Evolutionary conservation across 352 stramenopile species (phyloP), one percentile per base, ranked within the genome.

Genomic region (Pythium monospermum): DNA sequence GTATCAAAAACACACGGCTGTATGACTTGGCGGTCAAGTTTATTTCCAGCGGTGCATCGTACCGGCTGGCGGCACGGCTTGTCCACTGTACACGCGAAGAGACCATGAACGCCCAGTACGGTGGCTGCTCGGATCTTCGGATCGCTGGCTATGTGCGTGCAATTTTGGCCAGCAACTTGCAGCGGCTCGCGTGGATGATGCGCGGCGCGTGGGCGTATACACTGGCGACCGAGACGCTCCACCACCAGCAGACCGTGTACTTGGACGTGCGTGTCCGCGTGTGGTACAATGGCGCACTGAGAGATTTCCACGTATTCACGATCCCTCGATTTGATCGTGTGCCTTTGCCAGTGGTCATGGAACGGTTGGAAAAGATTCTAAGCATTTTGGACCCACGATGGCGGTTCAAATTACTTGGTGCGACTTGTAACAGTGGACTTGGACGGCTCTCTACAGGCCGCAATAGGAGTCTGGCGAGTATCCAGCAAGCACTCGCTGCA

Each of bases 21-120:
- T 86, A 76, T 32, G 75, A 86, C 31, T 42, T 86, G 8, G 75
- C 70, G 4, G 69, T 86, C 50, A 83, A 83, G 57, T 84, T 83
- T 49, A 67, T 86, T 6, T 65, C 72, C 4, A 78, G 67, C 43
- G 72, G 72, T 12, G 70, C 72, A 10, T 86, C 75, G 10, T 83
- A 76, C 48, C 72, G 72, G 6, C 61, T 86, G 18, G 71, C 72
- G 7, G 61, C 70, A 22, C 68, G 68, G 13, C 76, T 86, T 56
- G 57, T 86, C 6, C 68, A 82, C 45, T 82, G 71, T 56, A 71
- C 69, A 12, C 66, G 67, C 41, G 74, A 85, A 49, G 74, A 85
- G 46, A 86, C 75, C 16, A 78, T 79, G 39, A 49, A 82, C 27
- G 33, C 57, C 0, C 73, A 61, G 53, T 85, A 85, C 18, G 56